These are phyloP conservation scores for Penicillium sp. DNA, from an alignment of 2,329 filamentous ascomycete genomes.

Conservation along the genomic window DNA sequence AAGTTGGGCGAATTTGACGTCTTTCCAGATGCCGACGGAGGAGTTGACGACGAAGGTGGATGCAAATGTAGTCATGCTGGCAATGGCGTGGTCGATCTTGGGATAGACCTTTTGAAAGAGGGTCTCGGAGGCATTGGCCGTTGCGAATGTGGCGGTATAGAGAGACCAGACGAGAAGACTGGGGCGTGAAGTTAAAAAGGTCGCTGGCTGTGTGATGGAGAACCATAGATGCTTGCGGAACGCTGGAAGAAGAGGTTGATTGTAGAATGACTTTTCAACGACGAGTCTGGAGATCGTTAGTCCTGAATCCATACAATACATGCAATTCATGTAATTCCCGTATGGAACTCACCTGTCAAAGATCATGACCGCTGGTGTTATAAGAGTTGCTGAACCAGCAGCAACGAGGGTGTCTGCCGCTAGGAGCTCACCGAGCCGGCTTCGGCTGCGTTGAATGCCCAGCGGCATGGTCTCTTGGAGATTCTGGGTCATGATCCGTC, in stretches of 20 bases:
- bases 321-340: background rate
- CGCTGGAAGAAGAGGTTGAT: constrained; percentile 33
- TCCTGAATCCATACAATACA: background rate
- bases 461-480: constrained; percentile 26
- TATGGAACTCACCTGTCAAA: constrained; percentile 67
- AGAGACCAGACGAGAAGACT: constrained; percentile 50
- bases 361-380: constrained; percentile 77
- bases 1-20: constrained; percentile 75
- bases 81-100: constrained; percentile 61
- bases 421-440: constrained; percentile 44
- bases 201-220: constrained; percentile 38
- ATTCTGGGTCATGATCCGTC: constrained; percentile 27
- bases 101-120: constrained; percentile 57
- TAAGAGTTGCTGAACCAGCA: constrained; percentile 65
- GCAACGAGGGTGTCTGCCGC: constrained; percentile 66
- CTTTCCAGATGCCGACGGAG: constrained; percentile 74
- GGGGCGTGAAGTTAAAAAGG: constrained; percentile 41
- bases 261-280: constrained; percentile 42
- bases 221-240: constrained; percentile 35
- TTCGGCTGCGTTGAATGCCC: constrained; percentile 32
- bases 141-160: constrained; percentile 85
- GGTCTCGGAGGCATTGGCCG: constrained; percentile 81
- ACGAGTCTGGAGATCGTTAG: constrained; percentile 37
- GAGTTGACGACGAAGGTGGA: constrained; percentile 75
- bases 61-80: constrained; percentile 73